Conservation (phyloP, 1,284 basidiomycete species). For the Rugosomyces carneus region DNA sequence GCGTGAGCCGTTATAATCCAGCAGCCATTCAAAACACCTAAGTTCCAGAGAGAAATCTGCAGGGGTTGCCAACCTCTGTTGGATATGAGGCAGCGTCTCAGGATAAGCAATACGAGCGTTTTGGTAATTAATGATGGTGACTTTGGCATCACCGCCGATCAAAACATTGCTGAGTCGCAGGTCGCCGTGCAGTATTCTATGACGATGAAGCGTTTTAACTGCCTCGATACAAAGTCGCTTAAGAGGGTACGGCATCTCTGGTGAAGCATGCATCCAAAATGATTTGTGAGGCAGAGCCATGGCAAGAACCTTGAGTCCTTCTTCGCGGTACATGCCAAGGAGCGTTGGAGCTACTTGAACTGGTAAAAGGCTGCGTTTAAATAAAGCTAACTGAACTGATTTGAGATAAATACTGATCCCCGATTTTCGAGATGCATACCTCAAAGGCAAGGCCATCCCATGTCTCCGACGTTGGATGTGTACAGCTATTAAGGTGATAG, state of each 20-base stretch:
- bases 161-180: conserved; percentile 50
- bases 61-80: conserved; percentile 30
- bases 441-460: conserved; percentile 16
- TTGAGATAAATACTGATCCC: conserved; percentile 12
- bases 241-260: conserved; percentile 43
- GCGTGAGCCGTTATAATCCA: conserved; percentile 2
- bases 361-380: conserved; percentile 39
- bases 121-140: conserved; percentile 55
- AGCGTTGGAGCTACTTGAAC: conserved; percentile 53
- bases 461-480: neutral
- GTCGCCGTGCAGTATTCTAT: conserved; percentile 46
- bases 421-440: conserved; percentile 4
- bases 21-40: neutral
- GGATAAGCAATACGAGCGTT: conserved; percentile 35
- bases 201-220: conserved; percentile 41
- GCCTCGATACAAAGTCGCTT: conserved; percentile 45
- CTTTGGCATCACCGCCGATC: conserved; percentile 47
- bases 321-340: conserved; percentile 41
- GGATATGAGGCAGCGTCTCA: conserved; percentile 25
- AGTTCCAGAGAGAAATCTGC: conserved; percentile 46
- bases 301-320: conserved; percentile 35
- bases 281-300: conserved; percentile 48
- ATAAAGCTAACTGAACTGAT: conserved; percentile 30
- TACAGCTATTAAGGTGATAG: conserved; percentile 28
- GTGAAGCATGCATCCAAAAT: conserved; percentile 52